Evolutionary conservation across 306 rosid species (phyloP), one percentile per base, ranked within the genome.

Genomic region (Abrus pulchellus): DNA sequence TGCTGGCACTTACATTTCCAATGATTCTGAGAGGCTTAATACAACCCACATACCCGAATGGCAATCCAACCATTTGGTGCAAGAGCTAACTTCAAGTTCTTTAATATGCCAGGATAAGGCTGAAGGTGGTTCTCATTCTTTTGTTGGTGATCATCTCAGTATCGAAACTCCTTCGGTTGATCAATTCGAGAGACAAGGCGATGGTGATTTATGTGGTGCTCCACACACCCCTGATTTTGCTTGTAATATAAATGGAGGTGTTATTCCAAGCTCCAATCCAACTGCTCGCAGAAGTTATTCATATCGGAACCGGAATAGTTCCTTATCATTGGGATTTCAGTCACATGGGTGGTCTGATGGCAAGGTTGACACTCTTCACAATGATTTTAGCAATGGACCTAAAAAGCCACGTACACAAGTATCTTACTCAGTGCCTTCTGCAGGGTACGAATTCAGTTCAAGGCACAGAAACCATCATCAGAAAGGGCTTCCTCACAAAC

Each of bases 361-460:
- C 38, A 93, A 86, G 86, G 81, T 77, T 33, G 92, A 90, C 74
- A 69, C 87, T 81, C 78, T 90, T 74, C 87, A 83, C 68, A 89
- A 86, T 68, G 90, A 91, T 83, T 90, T 93, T 79, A 87, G 93
- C 68, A 89, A 83, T 82, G 97, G 98, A 68, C 98, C 94, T 5
- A 96, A 85, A 89, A 93, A 86, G 84, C 97, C 98, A 45, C 93
- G 99, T 60, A 96, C 98, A 48, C 99, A 90, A 84, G 96, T 96
- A 48, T 93, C 97, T 40, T 93, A 93, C 78, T 63, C 90, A 9
- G 88, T 92, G 86, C 99, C 98, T 67, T 84, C 81, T 75, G 86
- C 91, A 13, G 97, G 91, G 72, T 82, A 85, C 69, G 98, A 93
- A 56, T 75, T 75, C 49, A 82, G 78, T 85, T 83, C 90, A 44